Conservation (phyloP, 2,329 filamentous ascomycete species). For the Biscogniauxia sp. region DNA sequence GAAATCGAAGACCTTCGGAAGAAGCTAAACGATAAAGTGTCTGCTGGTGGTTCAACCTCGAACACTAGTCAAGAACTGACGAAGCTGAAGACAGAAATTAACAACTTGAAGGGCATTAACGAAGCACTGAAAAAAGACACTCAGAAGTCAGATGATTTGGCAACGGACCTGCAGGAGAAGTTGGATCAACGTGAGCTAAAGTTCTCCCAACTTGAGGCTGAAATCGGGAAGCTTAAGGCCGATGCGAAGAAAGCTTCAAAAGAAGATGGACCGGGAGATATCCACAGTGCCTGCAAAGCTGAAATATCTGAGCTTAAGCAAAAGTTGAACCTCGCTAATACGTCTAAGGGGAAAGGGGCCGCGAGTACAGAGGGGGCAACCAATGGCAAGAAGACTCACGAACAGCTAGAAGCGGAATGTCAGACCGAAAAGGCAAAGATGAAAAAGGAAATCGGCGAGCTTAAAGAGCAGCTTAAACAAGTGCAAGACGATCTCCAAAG, state of each 20-base stretch:
- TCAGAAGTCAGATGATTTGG: neutral
- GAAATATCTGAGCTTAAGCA: no score
- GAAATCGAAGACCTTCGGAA: conserved; percentile 1
- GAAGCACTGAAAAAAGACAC: neutral
- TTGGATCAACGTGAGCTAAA: neutral
- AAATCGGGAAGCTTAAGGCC: neutral
- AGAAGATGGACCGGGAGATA: neutral
- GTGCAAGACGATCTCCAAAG: neutral
- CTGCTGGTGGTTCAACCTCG: neutral
- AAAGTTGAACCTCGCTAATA: no score
- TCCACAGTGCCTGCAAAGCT: no score
- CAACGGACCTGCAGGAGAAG: neutral
- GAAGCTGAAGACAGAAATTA: neutral
- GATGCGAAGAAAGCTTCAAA: neutral
- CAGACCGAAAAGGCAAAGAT: no score
- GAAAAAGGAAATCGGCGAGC: neutral
- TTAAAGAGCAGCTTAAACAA: neutral
- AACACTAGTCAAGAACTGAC: neutral
- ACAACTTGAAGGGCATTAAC: neutral
- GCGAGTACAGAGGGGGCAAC: no score
- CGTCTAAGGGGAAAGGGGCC: no score
- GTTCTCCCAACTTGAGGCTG: neutral
- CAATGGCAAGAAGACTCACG: no score
- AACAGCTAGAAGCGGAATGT: no score
- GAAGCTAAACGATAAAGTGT: neutral